These are phyloP conservation scores for Penicillium crustosum DNA, from an alignment of 2,329 filamentous ascomycete genomes.

Conservation along the genomic window DNA sequence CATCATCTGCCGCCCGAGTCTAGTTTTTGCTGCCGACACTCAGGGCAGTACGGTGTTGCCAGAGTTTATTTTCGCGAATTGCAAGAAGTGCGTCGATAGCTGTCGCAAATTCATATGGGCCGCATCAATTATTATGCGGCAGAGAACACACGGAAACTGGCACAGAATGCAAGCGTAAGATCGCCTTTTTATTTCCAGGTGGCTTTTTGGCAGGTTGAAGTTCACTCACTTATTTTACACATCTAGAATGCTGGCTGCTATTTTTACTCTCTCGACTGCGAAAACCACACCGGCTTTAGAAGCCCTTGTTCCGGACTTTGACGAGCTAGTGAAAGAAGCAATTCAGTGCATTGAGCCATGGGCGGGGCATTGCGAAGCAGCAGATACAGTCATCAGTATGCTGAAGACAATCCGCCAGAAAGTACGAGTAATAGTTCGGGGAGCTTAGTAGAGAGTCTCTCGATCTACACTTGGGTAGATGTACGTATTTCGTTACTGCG, in stretches of 20 bases:
- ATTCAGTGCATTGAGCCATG: constrained; percentile 16
- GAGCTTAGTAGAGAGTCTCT: neutral
- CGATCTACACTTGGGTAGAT: neutral
- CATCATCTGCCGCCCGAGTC: constrained; percentile 20
- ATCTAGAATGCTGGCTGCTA: constrained; percentile 16
- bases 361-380: constrained; percentile 14
- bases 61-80: constrained; percentile 14
- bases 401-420: constrained; percentile 20
- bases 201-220: too few relatives aligned
- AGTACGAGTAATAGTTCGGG: constrained; percentile 4
- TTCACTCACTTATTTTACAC: neutral
- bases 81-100: constrained; percentile 16
- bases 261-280: constrained; percentile 19
- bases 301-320: constrained; percentile 17
- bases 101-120: constrained; percentile 19
- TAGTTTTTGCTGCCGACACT: constrained; percentile 15
- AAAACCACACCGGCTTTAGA: constrained; percentile 16
- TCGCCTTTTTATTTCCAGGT: neutral
- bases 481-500: neutral
- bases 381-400: constrained; percentile 17
- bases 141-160: constrained; percentile 18
- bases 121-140: constrained; percentile 10
- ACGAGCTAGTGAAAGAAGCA: constrained; percentile 13
- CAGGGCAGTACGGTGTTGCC: constrained; percentile 4
- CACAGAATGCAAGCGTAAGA: constrained; percentile 19